Evolutionary conservation across 495 filamentous ascomycete species (phyloP).

Genomic region (Ascobolus immersus): DNA sequence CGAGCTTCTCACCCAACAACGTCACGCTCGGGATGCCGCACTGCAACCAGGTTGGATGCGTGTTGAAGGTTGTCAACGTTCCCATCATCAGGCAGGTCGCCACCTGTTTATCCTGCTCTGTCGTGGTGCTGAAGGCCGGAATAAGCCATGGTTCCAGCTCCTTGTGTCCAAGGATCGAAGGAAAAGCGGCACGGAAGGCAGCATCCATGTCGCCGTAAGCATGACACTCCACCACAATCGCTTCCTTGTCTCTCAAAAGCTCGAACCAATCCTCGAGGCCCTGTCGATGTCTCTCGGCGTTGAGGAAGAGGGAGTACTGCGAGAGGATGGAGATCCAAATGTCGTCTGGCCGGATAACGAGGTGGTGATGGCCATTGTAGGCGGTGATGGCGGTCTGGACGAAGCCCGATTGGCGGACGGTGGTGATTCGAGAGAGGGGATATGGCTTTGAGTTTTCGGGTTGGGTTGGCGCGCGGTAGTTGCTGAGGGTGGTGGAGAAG

Average conservation of each 20-base stretch:
- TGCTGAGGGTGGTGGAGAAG: background rate
- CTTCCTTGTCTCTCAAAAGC: no score
- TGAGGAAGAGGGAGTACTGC: conserved; percentile 17
- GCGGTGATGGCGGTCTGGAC: conserved; percentile 11
- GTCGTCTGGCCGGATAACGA: conserved; percentile 20
- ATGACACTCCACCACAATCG: no score
- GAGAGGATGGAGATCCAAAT: conserved; percentile 20
- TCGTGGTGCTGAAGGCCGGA: conserved; percentile 22
- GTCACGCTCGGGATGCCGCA: conserved; percentile 29
- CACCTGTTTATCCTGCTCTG: conserved; percentile 15
- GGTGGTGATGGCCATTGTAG: conserved; percentile 17
- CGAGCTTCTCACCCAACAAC: conserved; percentile 20
- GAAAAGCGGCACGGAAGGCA: no score
- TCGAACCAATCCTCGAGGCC: conserved; percentile 19
- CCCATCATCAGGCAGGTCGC: conserved; percentile 22
- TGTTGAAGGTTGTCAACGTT: conserved; percentile 20
- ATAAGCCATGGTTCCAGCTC: conserved; percentile 20
- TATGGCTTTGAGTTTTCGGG: no score
- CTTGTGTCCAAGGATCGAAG: conserved; percentile 18
- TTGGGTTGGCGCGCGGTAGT: no score
- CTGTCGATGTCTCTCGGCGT: conserved; percentile 20
- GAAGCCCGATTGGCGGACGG: no score
- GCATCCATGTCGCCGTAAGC: no score
- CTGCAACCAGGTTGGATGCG: background rate
- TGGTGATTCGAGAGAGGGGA: no score